Evolutionary conservation across 164 flowering plant species (phyloP), one percentile per base, ranked within the genome.

Genomic region (Vitis cinerea): DNA sequence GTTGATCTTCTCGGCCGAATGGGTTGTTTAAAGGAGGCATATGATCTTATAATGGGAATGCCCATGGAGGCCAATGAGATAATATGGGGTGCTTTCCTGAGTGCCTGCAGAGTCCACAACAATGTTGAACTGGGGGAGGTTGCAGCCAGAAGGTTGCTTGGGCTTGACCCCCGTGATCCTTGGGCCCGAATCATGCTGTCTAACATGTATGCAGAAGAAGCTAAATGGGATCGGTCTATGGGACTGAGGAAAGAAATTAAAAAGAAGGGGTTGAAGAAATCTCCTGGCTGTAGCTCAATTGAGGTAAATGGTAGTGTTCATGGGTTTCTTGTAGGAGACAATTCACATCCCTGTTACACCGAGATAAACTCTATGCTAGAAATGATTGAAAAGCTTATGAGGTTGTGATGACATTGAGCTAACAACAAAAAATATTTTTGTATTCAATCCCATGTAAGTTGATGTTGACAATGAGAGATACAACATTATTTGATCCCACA

Each of bases 41-140:
- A 71, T 31, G 17, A 74, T 14, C 80, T 74, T 15, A 80, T 77
- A 48, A 50, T 31, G 61, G 73, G 59, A 66, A 76, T 74, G 78
- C 78, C 73, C 14, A 67, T 77, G 77, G 53, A 69, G 27, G 75
- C 78, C 12, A 76, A 80, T 58, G 73, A 60, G 59, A 69, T 79
- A 50, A 68, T 76, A 61, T 79, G 77, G 82, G 82, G 77, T 14
- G 27, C 77, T 59, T 68, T 79, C 14, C 64, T 79, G 8, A 71
- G 71, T 69, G 78, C 80, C n/a, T 80, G 78, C 70, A 72, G 76
- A 70, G 74, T 80, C 47, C 76, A 80, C 74, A 77, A 75, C 2
- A 60, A 77, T 53, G 73, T 72, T 5, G 72, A 77, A 51, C 67
- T 80, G 56, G 74, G 81, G 17, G 81, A 77, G 65, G 57, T 72